phyloP scores from a whole-genome alignment of 208 protist genomes.

The Crithidia sp. region DNA sequence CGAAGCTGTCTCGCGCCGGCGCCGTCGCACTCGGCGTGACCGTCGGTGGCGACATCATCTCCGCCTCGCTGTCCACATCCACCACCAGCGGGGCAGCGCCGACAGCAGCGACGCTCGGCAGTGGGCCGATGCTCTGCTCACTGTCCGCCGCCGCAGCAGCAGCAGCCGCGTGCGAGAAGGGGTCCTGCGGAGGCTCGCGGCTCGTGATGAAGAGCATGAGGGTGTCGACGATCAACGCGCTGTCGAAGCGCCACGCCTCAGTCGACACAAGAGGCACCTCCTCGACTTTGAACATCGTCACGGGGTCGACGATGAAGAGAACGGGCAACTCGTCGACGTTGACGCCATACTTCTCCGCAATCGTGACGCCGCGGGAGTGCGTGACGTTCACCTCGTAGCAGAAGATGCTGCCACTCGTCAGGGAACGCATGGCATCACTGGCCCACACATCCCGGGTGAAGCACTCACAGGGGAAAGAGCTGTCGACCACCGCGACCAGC shows the following conservation, averaged over 20 bases:
- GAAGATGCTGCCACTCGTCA: conserved; percentile 42
- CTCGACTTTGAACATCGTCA: conserved; percentile 58
- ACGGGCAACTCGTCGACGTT: conserved; percentile 36
- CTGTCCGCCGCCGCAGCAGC: neutral
- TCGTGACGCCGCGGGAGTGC: conserved; percentile 35
- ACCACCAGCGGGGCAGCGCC: conserved; percentile 3
- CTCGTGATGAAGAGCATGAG: conserved; percentile 49
- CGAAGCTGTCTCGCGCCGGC: conserved; percentile 13
- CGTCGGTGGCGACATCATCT: conserved; percentile 33
- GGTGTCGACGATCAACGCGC: conserved; percentile 43
- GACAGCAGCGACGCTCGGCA: neutral
- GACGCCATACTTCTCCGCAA: conserved; percentile 56
- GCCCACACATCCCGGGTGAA: conserved; percentile 81
- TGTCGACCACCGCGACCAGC: conserved; percentile 56
- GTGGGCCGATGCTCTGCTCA: neutral
- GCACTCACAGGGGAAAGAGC: conserved; percentile 62
- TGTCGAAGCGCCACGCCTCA: conserved; percentile 39
- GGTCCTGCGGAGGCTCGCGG: conserved; percentile 41
- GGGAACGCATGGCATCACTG: conserved; percentile 39
- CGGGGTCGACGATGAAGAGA: conserved; percentile 75
- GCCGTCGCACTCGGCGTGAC: conserved; percentile 10
- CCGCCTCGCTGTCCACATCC: conserved; percentile 39
- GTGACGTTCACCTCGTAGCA: conserved; percentile 63
- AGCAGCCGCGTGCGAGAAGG: conserved; percentile 15
- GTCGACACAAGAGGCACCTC: conserved; percentile 33